Base-by-base conservation (phyloP, 2,329 filamentous ascomycete genomes). In the Ophiostoma montium region DNA sequence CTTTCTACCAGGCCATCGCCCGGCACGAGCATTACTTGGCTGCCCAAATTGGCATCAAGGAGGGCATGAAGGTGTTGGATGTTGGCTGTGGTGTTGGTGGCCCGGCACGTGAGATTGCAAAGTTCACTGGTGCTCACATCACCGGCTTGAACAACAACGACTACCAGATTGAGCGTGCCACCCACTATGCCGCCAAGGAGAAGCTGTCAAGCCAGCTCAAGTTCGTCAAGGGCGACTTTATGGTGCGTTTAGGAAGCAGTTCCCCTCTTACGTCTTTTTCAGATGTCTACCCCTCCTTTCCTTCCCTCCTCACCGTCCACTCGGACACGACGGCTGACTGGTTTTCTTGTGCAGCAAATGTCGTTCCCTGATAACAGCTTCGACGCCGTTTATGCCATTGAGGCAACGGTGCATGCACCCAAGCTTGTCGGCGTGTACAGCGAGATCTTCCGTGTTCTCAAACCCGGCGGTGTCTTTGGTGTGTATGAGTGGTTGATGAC, bases 401-500 rank as follows among this genome's bases (percentile, higher is more conserved):
- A 98, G 69, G 92, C 92, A 3, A 98, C 92, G 3, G 86, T 94
- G 46, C 92, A 98, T 65, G 92, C 92, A 0, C 92, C 90, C 38
- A 84, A 80, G 41, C 79, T 96, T 8, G 84, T 88, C 61, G 89
- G 86, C 52, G 88, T 95, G 56, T 98, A 98, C 72, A 82, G 79
- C 63, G 84, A 96, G 67, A 96, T 96, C 61, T 89, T 83, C 77
- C 85, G 86, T 44, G 89, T 95, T 19, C 75, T 98, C 55, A 98
- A 96, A 76, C 92, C 92, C 18, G 92, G 92, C 53, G 90, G 92
- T 65, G 74, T 87, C 47, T 98, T 96, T 60, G 92, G 90, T 62
- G 90, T 96, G 47, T 98, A 96, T 69, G 92, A 98, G 68, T 96
- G 92, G 92, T 74, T 96, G 62, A 96, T 98, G 92, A 96, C 89